Percentiles rank a stretch among this genome's conserved stretches.
Conservation (phyloP, 495 filamentous ascomycete species). For the Ramalina intermedia region DNA sequence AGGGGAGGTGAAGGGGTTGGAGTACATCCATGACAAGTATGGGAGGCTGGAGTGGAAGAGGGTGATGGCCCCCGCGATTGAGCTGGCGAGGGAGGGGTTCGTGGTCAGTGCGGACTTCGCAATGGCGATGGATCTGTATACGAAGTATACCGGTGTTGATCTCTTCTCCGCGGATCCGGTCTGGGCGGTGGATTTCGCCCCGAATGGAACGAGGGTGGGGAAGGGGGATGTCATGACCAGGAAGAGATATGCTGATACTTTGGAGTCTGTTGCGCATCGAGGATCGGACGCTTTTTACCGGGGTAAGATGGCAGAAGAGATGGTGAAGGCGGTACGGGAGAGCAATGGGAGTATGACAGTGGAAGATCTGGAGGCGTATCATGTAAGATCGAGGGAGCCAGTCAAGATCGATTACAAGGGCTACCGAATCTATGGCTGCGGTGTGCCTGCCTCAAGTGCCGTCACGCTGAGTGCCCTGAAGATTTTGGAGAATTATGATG, state of each 20-base stretch:
- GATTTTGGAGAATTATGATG: slow-evolving; percentile 56
- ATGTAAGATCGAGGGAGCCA: slow-evolving; percentile 40
- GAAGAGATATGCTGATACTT: slow-evolving; percentile 62
- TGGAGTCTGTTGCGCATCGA: slow-evolving; percentile 54
- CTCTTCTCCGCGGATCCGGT: slow-evolving; percentile 58
- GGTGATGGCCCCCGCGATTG: slow-evolving; percentile 55
- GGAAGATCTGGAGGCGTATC: slow-evolving; percentile 55
- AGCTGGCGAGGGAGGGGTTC: slow-evolving; percentile 63
- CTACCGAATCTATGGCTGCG: slow-evolving; percentile 47
- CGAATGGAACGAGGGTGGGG: slow-evolving; percentile 53
- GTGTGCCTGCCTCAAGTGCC: slow-evolving; percentile 57
- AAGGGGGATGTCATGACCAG: slow-evolving; percentile 63
- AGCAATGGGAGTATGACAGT: slow-evolving; percentile 69
- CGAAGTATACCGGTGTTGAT: slow-evolving; percentile 22
- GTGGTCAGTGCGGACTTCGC: slow-evolving; percentile 51
- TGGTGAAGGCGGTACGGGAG: slow-evolving; percentile 44
- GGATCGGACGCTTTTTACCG: slow-evolving; percentile 65
- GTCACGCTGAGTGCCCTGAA: slow-evolving; percentile 63
- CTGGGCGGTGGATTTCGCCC: slow-evolving; percentile 80
- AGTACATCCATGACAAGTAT: slow-evolving; percentile 59
- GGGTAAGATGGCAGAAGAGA: slow-evolving; percentile 56
- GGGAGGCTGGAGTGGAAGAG: slow-evolving; percentile 51
- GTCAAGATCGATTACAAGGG: slow-evolving; percentile 54
- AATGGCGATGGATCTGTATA: slow-evolving; percentile 44
- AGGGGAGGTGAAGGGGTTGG: slow-evolving; percentile 67